phyloP scores from a whole-genome alignment of 129 eudicot species.

The Chrysanthemum seticuspe region DNA sequence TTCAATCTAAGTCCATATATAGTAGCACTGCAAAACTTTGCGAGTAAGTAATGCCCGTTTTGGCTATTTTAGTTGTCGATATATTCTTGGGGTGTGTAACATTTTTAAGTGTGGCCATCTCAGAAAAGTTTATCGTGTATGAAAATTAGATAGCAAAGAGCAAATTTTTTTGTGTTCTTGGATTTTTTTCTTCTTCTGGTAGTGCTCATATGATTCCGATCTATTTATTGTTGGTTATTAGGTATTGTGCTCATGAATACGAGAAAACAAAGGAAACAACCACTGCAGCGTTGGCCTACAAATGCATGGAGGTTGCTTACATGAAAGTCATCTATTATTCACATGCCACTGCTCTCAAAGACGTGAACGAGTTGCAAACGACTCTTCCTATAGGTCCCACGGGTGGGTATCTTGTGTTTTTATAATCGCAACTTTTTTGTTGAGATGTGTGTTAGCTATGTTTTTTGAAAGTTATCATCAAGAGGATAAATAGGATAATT shows the following conservation, averaged over 20 bases:
- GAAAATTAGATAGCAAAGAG: too few relatives aligned
- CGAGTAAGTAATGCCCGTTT: constrained; percentile 56
- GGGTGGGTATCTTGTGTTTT: constrained; percentile 37
- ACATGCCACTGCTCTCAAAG: constrained; percentile 61
- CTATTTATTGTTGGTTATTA: constrained; percentile 23
- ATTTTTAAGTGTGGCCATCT: neutral
- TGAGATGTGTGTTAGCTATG: neutral
- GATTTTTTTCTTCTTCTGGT: neutral
- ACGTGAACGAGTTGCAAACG: constrained; percentile 69
- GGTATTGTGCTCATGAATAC: constrained; percentile 94
- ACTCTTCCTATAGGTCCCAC: constrained; percentile 73
- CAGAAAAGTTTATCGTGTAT: too few relatives aligned
- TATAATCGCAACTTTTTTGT: neutral
- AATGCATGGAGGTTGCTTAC: constrained; percentile 93
- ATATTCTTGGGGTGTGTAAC: neutral
- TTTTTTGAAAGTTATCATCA: neutral
- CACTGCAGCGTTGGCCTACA: constrained; percentile 92
- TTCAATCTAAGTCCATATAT: constrained; percentile 68
- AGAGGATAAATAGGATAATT: neutral
- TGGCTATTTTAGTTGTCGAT: neutral
- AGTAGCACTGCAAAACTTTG: constrained; percentile 89
- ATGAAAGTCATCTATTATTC: constrained; percentile 80
- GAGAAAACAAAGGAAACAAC: constrained; percentile 87
- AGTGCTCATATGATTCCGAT: constrained; percentile 11
- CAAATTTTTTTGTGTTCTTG: neutral